A percentile compares a stretch with the other conserved stretches of the same genome.
Evolutionary conservation across 306 rosid genomes (phyloP).

Genomic region (Lathyrus aphaca): DNA sequence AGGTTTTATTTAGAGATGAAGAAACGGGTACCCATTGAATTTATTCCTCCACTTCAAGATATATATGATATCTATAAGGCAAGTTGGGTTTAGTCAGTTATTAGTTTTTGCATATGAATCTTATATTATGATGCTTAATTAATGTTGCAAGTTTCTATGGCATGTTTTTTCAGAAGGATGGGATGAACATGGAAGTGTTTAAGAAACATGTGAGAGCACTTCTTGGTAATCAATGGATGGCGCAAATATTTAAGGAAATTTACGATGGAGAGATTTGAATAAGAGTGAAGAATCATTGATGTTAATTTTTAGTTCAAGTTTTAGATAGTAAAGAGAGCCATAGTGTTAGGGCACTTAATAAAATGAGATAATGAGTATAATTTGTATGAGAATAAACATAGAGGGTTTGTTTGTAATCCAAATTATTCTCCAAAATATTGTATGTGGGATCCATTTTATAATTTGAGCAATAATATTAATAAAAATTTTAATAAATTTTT

Average conservation of each 20-base stretch:
- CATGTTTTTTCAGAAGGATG: background rate
- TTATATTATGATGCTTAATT: background rate
- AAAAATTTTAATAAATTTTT: too few species aligned
- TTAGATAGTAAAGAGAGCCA: background rate
- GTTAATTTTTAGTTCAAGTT: background rate
- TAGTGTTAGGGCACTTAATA: background rate
- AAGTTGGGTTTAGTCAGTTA: background rate
- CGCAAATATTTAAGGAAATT: background rate
- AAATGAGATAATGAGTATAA: background rate
- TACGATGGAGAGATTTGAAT: background rate
- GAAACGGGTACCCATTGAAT: conserved; percentile 45
- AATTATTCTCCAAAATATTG: too few species aligned
- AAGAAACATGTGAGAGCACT: background rate
- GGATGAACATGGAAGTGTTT: too few species aligned
- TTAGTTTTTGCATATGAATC: background rate
- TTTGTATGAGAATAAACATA: background rate
- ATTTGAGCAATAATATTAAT: too few species aligned
- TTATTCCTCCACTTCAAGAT: conserved; percentile 42
- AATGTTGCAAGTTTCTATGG: background rate
- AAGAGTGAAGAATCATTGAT: background rate
- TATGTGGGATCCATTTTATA: too few species aligned
- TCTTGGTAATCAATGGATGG: background rate
- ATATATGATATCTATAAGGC: conserved; percentile 48
- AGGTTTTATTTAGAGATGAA: conserved; percentile 49
- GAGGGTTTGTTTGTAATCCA: background rate